Conservation (phyloP, 2,329 filamentous ascomycete species). For the Plectosphaerella plurivora region DNA sequence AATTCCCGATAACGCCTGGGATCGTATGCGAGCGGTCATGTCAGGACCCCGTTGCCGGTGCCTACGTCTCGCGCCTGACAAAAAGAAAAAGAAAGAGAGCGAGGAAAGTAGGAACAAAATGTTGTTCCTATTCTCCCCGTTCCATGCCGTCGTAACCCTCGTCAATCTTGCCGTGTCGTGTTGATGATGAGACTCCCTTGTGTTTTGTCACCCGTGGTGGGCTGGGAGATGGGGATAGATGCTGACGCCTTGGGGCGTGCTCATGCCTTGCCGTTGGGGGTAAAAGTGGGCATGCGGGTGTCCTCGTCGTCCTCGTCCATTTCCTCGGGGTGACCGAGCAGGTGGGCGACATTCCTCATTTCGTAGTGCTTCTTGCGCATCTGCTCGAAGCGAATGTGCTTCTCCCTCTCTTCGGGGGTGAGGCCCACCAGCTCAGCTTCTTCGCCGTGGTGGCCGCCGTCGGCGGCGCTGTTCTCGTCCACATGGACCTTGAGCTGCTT, state of each 20-base stretch:
- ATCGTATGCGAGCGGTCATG: neutral
- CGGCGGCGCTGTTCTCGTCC: constrained; percentile 49
- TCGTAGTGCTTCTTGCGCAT: constrained; percentile 96
- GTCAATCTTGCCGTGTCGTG: neutral
- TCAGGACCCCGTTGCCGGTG: neutral
- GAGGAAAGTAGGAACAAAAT: neutral
- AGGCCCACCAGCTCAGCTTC: constrained; percentile 50
- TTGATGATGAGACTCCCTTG: constrained; percentile 3
- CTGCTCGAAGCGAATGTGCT: constrained; percentile 88
- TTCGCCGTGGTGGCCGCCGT: constrained; percentile 52
- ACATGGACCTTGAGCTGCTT: constrained; percentile 60
- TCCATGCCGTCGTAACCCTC: neutral
- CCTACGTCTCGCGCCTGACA: neutral
- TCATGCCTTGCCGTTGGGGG: constrained; percentile 18
- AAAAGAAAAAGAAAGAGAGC: neutral
- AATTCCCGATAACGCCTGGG: neutral
- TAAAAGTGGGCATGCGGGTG: constrained; percentile 38
- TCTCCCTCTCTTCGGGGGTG: constrained; percentile 73
- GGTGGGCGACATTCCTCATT: constrained; percentile 88
- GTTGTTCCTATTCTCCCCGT: neutral
- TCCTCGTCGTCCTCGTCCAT: constrained; percentile 53
- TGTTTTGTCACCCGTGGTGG: neutral
- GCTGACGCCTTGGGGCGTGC: neutral
- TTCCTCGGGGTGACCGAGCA: constrained; percentile 73
- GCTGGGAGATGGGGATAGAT: neutral